Evolutionary conservation across 2,329 filamentous ascomycete species (phyloP), one percentile per base, ranked within the genome.

Genomic region (Phialocephala sp.): DNA sequence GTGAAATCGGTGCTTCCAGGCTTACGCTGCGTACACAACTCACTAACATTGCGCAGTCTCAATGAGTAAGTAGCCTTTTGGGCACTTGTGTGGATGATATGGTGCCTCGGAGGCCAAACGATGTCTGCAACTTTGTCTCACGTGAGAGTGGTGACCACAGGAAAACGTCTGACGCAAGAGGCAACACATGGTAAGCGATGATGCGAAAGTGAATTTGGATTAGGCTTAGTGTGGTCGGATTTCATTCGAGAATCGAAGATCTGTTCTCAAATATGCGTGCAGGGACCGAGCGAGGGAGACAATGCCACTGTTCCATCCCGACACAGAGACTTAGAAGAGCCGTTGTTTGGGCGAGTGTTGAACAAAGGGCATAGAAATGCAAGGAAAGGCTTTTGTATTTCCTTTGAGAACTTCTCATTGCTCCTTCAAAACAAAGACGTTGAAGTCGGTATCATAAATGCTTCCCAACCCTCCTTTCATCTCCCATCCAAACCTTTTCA

Each of bases 91-190:
- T 50, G 45, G n/a, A 24, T 6, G 20, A 24, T 50, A 50, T 27
- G 22, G 45, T 24, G 12, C 24, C 20, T 50, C 45, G 22, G 45
- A 24, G n/a, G 45, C 20, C 9, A 22, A 20, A n/a, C 45, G 45
- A 27, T 22, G 45, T 18, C n/a, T 50, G 45, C 45, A 50, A 20
- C 24, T 24, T 20, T 50, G n/a, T 20, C n/a, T 50, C 22, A 50
- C 45, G 45, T 50, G 45, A 43, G 41, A 43, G 41, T 43, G 41
- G n/a, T 43, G 41, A 18, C 41, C 41, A 43, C 41, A 43, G 15
- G 41, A 43, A 43, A 43, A 43, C 45, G 45, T 50, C 8, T 50
- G 22, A 20, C 22, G 45, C n/a, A 22, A 11, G 45, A 50, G 45
- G 12, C 24, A 50, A 27, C 45, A 50, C 20, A 50, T 50, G 8